Evolutionary conservation across 2,329 filamentous ascomycete species (phyloP).

Genomic region (Hypoxylon sp.): DNA sequence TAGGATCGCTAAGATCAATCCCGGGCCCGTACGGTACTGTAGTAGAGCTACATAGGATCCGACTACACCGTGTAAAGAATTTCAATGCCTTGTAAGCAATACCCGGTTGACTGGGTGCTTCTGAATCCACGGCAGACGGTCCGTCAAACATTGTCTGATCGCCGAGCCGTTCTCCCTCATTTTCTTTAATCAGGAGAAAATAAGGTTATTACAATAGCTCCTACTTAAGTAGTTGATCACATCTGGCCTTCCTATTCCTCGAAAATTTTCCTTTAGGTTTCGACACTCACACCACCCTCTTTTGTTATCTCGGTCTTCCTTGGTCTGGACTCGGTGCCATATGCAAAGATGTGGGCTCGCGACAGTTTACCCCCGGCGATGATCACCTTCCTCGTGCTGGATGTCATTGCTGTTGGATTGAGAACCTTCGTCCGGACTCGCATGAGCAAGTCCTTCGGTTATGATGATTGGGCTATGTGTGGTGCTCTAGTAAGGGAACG

Average conservation of each 20-base stretch:
- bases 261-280: constrained; percentile 4
- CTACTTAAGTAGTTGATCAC: constrained; percentile 16
- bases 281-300: background rate
- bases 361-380: constrained; percentile 28
- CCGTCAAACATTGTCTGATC: constrained; percentile 20
- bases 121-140: constrained; percentile 9
- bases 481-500: constrained; percentile 14
- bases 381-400: constrained; percentile 15
- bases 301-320: constrained; percentile 7
- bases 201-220: constrained; percentile 11
- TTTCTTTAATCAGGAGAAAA: constrained; percentile 15
- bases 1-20: constrained; percentile 13
- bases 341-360: constrained; percentile 24
- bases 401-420: constrained; percentile 21
- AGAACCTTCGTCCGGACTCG: constrained; percentile 17
- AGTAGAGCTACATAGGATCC: constrained; percentile 14
- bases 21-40: constrained; percentile 7
- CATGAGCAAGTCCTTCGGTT: constrained; percentile 27
- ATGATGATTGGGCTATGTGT: constrained; percentile 24
- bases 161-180: constrained; percentile 1
- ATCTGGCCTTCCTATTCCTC: background rate
- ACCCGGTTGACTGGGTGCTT: constrained; percentile 5
- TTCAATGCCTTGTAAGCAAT: constrained; percentile 19
- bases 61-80: constrained; percentile 18
- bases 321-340: constrained; percentile 3